A percentile compares a stretch with the other conserved stretches of the same genome.
phyloP scores from a whole-genome alignment of 202 grass and related monocot species.

The Digitaria exilis region DNA sequence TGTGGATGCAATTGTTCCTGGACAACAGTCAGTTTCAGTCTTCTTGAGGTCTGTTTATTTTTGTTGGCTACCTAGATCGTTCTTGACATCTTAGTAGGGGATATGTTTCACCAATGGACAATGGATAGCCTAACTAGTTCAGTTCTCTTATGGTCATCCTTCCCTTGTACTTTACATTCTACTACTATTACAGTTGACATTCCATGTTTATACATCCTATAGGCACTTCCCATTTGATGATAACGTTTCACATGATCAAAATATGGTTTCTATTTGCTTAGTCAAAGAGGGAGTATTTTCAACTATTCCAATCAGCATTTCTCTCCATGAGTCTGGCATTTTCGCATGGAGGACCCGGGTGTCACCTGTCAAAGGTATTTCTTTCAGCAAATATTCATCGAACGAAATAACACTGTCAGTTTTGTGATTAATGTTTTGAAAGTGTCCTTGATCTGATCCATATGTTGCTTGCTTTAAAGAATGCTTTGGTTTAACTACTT shows the following conservation, averaged over 20 bases:
- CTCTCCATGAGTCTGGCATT: constrained; percentile 53
- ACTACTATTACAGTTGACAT: constrained; percentile 9
- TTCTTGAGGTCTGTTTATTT: constrained; percentile 71
- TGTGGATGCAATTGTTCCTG: constrained; percentile 66
- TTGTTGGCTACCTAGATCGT: constrained; percentile 28
- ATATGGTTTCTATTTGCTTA: constrained; percentile 64
- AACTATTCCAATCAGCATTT: constrained; percentile 69
- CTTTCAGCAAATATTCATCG: constrained; percentile 34
- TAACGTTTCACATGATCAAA: constrained; percentile 50
- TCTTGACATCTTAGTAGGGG: constrained; percentile 31
- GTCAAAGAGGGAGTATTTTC: constrained; percentile 77
- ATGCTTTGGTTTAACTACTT: not conserved
- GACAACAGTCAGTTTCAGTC: constrained; percentile 68
- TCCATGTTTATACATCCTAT: constrained; percentile 33
- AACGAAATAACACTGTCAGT: not conserved
- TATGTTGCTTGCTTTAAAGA: constrained; percentile 12
- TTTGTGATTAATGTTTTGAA: constrained; percentile 8
- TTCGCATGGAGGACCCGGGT: constrained; percentile 75
- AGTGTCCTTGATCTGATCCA: constrained; percentile 6
- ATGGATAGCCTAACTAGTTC: not conserved
- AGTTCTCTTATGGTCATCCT: constrained; percentile 10
- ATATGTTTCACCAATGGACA: constrained; percentile 24
- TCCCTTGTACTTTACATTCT: constrained; percentile 7
- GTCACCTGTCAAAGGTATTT: constrained; percentile 67
- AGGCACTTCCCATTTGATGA: constrained; percentile 62